Evolutionary conservation across 257 asterid genomes (phyloP).

Genomic region (Solanum lycopersicoides): DNA sequence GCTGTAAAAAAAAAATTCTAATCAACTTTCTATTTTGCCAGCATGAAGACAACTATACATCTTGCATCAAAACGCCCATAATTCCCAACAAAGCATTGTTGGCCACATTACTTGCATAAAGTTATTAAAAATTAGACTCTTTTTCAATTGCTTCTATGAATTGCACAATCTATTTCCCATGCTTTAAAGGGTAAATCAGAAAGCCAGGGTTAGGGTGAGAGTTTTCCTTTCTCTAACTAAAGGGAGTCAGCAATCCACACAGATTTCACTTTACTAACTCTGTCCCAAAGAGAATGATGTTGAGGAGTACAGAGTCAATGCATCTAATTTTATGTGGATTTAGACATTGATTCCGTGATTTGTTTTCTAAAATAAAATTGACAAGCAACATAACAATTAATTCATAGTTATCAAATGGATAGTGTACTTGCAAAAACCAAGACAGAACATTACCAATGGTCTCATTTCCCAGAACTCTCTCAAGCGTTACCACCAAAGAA

Average conservation of each 20-base stretch:
- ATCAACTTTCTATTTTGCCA: not conserved
- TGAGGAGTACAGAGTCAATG: not conserved
- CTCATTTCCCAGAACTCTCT: constrained; percentile 92
- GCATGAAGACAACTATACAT: not conserved
- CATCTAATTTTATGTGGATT: not conserved
- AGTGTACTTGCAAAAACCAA: not conserved
- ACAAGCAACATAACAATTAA: not conserved
- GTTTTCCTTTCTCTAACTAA: not conserved
- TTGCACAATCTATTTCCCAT: not conserved
- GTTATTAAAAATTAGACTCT: not conserved
- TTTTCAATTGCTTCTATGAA: not conserved
- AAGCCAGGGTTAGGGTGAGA: too few relatives aligned
- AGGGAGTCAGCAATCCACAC: too few relatives aligned
- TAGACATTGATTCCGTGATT: not conserved
- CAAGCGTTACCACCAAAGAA: constrained; percentile 91
- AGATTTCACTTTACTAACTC: too few relatives aligned
- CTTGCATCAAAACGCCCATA: not conserved
- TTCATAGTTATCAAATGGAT: not conserved
- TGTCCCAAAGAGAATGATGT: too few relatives aligned
- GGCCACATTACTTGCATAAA: not conserved
- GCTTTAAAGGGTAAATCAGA: not conserved
- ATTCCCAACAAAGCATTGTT: not conserved
- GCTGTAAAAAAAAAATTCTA: constrained; percentile 39
- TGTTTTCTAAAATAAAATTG: not conserved
- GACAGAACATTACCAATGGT: constrained; percentile 48